Evolutionary conservation across 2,329 filamentous ascomycete genomes (phyloP).

Genomic region (Neonectria neomacrospora): DNA sequence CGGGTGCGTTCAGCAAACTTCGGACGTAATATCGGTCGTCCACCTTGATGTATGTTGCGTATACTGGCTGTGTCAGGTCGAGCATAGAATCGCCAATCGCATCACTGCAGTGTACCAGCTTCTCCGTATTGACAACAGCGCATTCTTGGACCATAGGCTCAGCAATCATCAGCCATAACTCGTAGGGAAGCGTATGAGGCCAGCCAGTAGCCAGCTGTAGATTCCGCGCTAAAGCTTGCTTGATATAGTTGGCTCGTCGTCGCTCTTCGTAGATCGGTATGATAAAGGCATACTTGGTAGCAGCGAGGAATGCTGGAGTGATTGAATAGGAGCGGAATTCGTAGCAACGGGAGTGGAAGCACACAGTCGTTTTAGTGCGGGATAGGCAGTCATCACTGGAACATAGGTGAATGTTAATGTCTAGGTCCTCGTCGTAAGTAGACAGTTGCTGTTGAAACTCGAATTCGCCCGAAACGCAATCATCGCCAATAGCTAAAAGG

Average conservation of each 20-base stretch:
- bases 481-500: constrained; percentile 7
- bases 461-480: constrained; percentile 18
- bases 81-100: constrained; percentile 1
- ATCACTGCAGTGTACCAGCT: constrained; percentile 17
- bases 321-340: constrained; percentile 21
- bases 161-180: constrained; percentile 26
- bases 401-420: constrained; percentile 17
- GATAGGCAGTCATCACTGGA: neutral
- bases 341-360: constrained; percentile 22
- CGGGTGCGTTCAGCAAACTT: constrained; percentile 13
- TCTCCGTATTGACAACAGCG: constrained; percentile 16
- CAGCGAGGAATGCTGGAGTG: constrained; percentile 25
- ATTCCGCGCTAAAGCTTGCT: constrained; percentile 12
- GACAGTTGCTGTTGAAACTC: neutral
- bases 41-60: constrained; percentile 20
- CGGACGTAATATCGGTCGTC: constrained; percentile 25
- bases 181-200: constrained; percentile 21
- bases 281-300: constrained; percentile 22
- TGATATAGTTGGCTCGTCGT: constrained; percentile 25
- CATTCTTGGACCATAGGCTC: constrained; percentile 7
- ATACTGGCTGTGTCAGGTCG: constrained; percentile 16
- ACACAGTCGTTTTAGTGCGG: constrained; percentile 19
- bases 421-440: constrained; percentile 13
- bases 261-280: constrained; percentile 16
- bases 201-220: constrained; percentile 9